Evolutionary conservation across 176 grass and related monocot genomes (phyloP).

Genomic region (Avena atlantica): DNA sequence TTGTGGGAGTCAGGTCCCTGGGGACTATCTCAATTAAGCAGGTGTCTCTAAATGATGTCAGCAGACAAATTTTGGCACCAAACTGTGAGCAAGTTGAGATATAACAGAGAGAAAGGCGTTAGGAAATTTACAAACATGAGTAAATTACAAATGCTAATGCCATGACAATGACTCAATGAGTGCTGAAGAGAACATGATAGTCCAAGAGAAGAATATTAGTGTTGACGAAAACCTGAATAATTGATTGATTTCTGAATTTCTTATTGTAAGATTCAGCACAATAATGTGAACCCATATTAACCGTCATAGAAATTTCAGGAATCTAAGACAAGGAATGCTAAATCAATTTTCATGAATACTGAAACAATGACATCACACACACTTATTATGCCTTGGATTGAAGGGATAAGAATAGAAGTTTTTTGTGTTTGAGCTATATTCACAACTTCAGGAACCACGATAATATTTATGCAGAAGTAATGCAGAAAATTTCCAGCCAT

Average conservation of each 20-base stretch:
- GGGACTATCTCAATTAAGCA: constrained; percentile 97
- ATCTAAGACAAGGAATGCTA: neutral
- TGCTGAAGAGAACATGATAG: neutral
- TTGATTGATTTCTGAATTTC: neutral
- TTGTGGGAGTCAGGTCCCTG: constrained; percentile 76
- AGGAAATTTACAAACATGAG: neutral
- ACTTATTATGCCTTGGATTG: neutral
- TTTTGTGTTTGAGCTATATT: neutral
- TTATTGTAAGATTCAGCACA: constrained; percentile 10
- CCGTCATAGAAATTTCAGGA: neutral
- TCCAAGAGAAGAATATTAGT: neutral
- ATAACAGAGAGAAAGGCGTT: neutral
- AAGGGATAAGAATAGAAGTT: neutral
- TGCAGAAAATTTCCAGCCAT: constrained; percentile 47
- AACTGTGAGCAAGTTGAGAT: constrained; percentile 59
- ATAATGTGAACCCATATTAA: neutral
- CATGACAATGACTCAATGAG: neutral
- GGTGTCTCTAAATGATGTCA: constrained; percentile 90
- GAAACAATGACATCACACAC: neutral
- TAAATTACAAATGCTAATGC: neutral
- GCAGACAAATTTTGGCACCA: constrained; percentile 92
- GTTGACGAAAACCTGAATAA: neutral
- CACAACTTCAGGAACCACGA: neutral
- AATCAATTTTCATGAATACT: neutral
- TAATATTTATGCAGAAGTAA: constrained; percentile 13